Base-by-base conservation (phyloP, 306 rosid species). In the Cucumis cinereus region DNA sequence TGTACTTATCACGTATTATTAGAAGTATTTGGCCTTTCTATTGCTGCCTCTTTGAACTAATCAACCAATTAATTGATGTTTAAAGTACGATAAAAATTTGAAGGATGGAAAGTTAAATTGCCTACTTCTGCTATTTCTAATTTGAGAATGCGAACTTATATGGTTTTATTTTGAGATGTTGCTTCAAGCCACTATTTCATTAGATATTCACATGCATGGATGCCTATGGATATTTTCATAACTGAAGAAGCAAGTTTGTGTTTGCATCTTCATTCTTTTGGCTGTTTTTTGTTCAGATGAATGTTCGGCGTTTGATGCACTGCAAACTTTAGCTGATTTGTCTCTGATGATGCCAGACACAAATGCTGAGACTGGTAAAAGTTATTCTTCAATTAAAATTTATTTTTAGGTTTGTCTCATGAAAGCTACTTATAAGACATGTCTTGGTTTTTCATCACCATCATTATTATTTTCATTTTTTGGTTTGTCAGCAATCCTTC, bases 311-410 rank as follows among this genome's bases (percentile, higher is more conserved):
- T 88, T 93, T 73, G 96, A 89, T 88, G 99, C 99, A 26, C 85
- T 94, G 45, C 90, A 90, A 81, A 81, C 97, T 55, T 80, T 94
- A 86, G 97, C 99, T 75, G 93, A 89, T 84, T 81, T 92, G 78
- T 94, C 99, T 79, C 81, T 92, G 88, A 87, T 91, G 97, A 88
- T 94, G 95, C 97, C 96, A 16, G 84, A 63, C 61, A 79, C 92
- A 56, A 85, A 83, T 76, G 82, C 81, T 55, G 88, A 88, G 55
- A 69, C 79, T 15, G 96, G 99, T 92, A 84, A 89, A 85, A 53
- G 14, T 64, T 77, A 20, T 77, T 23, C 50, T 26, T 76, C 41
- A 7, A 43, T 26, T 22, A 26, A 41, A 59, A 8, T 2, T 60
- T 43, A 23, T 15, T 60, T 23, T 40, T 58, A 16, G 56, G 40